These are phyloP conservation scores for Mycotypha africana DNA, from an alignment of 371 early-diverging fungal genomes.

Conservation along the genomic window DNA sequence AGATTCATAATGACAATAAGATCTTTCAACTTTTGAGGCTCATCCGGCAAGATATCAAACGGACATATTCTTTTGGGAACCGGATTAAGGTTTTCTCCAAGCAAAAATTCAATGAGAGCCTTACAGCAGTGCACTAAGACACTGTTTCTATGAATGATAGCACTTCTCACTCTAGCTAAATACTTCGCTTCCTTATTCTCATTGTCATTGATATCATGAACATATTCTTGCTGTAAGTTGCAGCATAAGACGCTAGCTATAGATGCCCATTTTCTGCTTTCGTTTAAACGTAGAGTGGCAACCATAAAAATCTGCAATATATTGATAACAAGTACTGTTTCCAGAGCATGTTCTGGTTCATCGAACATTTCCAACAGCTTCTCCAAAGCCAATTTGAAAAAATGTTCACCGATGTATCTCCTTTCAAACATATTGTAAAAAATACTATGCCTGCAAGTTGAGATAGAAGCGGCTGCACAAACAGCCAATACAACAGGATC, in stretches of 20 bases:
- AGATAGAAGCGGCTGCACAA: neutral
- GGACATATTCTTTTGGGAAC: no score
- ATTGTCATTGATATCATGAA: neutral
- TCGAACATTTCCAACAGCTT: conserved; percentile 10
- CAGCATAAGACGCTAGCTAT: neutral
- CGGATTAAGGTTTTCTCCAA: no score
- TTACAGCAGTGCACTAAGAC: neutral
- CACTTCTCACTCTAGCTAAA: conserved; percentile 1
- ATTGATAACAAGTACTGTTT: conserved; percentile 8
- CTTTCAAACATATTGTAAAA: conserved; percentile 10
- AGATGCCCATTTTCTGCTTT: conserved; percentile 5
- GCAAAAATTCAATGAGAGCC: neutral
- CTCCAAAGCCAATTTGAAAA: conserved; percentile 4
- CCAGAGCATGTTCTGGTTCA: conserved; percentile 9
- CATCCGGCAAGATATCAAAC: conserved; percentile 14
- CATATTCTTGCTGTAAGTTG: conserved; percentile 1
- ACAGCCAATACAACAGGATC: conserved; percentile 14
- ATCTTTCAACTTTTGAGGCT: neutral
- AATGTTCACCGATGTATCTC: conserved; percentile 10
- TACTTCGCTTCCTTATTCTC: no score
- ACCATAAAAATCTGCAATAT: conserved; percentile 4
- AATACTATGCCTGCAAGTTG: conserved; percentile 6
- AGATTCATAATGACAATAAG: conserved; percentile 1
- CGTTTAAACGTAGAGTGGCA: neutral
- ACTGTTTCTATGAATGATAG: conserved; percentile 6